These are phyloP conservation scores for Panellus pusillus DNA, from an alignment of 768 basidiomycete genomes.

Conservation along the genomic window DNA sequence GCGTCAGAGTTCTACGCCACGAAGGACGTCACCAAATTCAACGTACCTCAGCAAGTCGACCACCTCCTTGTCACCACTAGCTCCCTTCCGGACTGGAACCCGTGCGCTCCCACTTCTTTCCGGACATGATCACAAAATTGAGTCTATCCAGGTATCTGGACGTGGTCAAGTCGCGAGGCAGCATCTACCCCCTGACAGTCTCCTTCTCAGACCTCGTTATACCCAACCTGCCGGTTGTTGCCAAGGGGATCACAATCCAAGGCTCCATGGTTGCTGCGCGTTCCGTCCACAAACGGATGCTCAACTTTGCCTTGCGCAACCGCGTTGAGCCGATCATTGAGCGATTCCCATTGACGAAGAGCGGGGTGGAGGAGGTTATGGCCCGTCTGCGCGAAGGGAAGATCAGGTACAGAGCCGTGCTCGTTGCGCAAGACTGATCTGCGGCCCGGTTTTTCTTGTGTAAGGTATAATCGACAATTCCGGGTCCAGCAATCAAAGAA, in stretches of 20 bases:
- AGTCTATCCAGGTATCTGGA: neutral
- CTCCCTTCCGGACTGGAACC: neutral
- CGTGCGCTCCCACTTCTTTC: neutral
- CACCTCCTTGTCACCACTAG: constrained; percentile 30
- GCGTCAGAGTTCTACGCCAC: constrained; percentile 35
- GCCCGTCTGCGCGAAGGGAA: constrained; percentile 1
- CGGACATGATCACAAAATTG: too few relatives aligned
- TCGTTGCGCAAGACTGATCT: neutral
- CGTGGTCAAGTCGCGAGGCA: constrained; percentile 4
- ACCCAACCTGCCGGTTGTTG: constrained; percentile 5
- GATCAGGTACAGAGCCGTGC: constrained; percentile 7
- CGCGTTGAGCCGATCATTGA: constrained; percentile 29
- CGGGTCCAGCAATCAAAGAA: too few relatives aligned
- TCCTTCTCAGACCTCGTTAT: neutral
- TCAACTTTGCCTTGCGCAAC: constrained; percentile 33
- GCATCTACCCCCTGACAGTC: constrained; percentile 10
- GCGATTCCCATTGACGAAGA: constrained; percentile 29
- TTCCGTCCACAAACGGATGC: constrained; percentile 24
- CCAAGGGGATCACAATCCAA: neutral
- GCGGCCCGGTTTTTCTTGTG: too few relatives aligned
- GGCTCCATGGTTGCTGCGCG: constrained; percentile 18
- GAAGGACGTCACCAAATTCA: constrained; percentile 24
- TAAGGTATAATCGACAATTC: too few relatives aligned
- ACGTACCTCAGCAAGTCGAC: constrained; percentile 27
- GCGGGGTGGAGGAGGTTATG: constrained; percentile 22